Conservation (phyloP, 352 stramenopile species). For the Phytophthora pluvialis region DNA sequence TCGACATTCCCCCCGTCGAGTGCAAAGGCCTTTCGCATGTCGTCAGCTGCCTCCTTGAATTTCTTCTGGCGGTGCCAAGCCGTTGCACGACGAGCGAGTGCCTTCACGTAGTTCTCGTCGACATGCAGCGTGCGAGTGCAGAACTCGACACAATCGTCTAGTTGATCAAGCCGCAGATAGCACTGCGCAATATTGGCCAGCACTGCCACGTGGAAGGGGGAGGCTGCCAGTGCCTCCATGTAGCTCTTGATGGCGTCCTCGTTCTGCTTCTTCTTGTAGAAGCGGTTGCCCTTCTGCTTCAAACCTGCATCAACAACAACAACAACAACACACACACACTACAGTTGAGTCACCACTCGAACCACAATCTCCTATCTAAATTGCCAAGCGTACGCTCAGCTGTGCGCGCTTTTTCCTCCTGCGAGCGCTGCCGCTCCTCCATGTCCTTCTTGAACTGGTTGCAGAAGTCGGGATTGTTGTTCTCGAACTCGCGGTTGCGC, state of each 20-base stretch:
- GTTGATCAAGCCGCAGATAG: slow-evolving; percentile 51
- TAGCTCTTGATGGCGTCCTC: slow-evolving; percentile 60
- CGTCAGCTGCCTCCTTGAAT: slow-evolving; percentile 50
- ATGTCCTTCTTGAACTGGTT: slow-evolving; percentile 81
- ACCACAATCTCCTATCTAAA: neutral
- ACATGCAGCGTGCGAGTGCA: slow-evolving; percentile 69
- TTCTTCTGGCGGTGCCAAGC: slow-evolving; percentile 60
- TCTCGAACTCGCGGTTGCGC: slow-evolving; percentile 77
- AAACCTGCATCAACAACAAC: slow-evolving; percentile 44
- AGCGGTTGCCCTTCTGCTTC: slow-evolving; percentile 63
- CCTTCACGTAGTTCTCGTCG: slow-evolving; percentile 65
- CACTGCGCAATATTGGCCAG: slow-evolving; percentile 79
- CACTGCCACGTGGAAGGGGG: slow-evolving; percentile 63
- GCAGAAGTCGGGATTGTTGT: slow-evolving; percentile 81
- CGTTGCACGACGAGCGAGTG: slow-evolving; percentile 64
- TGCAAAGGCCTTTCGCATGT: slow-evolving; percentile 58
- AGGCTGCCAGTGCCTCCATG: slow-evolving; percentile 68
- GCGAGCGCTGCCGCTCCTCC: slow-evolving; percentile 58
- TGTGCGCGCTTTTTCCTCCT: slow-evolving; percentile 52
- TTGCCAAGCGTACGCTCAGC: slow-evolving; percentile 55
- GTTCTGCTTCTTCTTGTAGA: slow-evolving; percentile 72
- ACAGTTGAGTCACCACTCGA: neutral
- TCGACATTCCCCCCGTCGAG: slow-evolving; percentile 64
- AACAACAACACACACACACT: too few relatives aligned
- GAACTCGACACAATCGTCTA: slow-evolving; percentile 77